Evolutionary conservation across 768 basidiomycete species (phyloP), one percentile per base, ranked within the genome.

Genomic region (Boletus coccyginus): DNA sequence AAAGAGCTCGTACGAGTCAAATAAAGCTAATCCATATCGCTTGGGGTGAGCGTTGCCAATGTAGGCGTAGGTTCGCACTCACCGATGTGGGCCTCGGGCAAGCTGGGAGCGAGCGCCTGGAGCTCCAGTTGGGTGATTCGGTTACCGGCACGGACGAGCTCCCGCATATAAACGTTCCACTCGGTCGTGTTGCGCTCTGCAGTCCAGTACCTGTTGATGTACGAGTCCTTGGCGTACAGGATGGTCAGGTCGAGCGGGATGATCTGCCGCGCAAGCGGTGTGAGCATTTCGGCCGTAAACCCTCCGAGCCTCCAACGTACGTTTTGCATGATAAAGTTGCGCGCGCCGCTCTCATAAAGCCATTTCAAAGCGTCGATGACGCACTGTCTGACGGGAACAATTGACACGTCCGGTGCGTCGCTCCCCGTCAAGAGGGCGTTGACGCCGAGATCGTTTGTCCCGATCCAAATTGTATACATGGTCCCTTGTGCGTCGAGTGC

Each of bases 271-370:
- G 27, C 29, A 6, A n/a, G 11, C 17, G 31, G 29, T 46, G 21
- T 21, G 21, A 51, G 40, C 50, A 10, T 45, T 8, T 46, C 1
- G 36, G 9, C 4, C 24, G 7, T 39, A 27, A 2, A 27, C 27
- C 27, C 27, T 5, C 2, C 27, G 36, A 21, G 21, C 21, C 5
- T 17, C 17, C 3, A 21, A 52, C 82, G 69, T 57, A 85, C 86
- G 60, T 86, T 87, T 59, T 86, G 84, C 73, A 88, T 84, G 48
- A 88, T 66, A 63, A 88, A 86, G 62, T 88, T 85, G 44, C 85
- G 75, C 5, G 83, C 86, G 7, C 87, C 86, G 47, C 69, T 76
- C 13, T 77, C 64, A 62, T 87, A 85, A 40, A 88, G 62, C 2
- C 72, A 71, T 58, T 76, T 80, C 31, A 88, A 75, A 79, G 83